Base-by-base conservation (phyloP, 305 asterid genomes). In the Solanum hybrid region DNA sequence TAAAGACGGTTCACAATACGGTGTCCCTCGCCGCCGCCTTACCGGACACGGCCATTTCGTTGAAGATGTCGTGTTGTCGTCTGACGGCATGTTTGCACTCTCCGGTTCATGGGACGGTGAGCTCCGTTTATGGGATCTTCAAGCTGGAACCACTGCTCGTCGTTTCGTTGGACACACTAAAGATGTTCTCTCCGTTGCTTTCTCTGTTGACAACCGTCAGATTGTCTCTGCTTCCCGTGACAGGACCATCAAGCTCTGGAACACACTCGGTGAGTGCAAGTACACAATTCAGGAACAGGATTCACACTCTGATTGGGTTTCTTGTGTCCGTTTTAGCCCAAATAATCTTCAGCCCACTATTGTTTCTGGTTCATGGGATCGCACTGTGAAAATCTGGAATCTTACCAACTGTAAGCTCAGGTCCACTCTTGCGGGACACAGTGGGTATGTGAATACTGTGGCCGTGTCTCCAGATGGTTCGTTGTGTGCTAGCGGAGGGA, bases 41-140 rank as follows among this genome's bases (percentile, higher is more conserved):
- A 97, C 95, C 24, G 99, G 98, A 33, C 98, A 97, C 92, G 91
- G 93, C 0, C 97, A 95, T 88, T 96, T 96, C 90, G 98, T 97
- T 1, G 92, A 97, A 88, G 99, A 97, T 89, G 98, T 97, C 13
- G 98, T 96, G 73, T 94, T 97, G 64, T 97, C 98, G 2, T 97
- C 98, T 35, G 98, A 95, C 78, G 97, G 98, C 46, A 96, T 94
- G 91, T 97, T 97, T 64, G 99, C 98, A 1, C 97, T 96, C 77
- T 97, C 99, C 74, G 99, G 98, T 16, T 94, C 97, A 31, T 97
- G 99, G 98, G 99, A 96, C 92, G 95, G 96, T 22, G 98, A 96
- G 92, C 97, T 96, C 92, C 98, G 98, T 42, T 95, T 96, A 33
- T 96, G 99, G 99, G 99, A 96, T 67, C 92, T 96, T 33, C 94